Percentiles rank a stretch among this genome's conserved stretches.
Evolutionary conservation across 2,329 filamentous ascomycete genomes (phyloP).

Genomic region (Exophiala calicioides): DNA sequence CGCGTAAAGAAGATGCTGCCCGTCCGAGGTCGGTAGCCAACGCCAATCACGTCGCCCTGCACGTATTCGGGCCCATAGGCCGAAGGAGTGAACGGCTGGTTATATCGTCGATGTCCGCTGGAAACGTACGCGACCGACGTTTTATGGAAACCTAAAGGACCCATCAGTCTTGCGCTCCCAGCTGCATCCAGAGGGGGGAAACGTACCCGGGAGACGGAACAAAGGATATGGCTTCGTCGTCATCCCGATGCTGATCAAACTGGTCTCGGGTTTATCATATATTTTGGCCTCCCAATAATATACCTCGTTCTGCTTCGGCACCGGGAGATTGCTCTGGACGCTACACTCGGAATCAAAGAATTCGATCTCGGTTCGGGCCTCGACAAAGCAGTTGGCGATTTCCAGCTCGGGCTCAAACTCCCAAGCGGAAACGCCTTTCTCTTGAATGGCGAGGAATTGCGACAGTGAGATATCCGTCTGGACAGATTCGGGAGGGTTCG

Average conservation of each 20-base stretch:
- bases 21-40: conserved; percentile 90
- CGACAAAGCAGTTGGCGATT: conserved; percentile 98
- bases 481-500: conserved; percentile 90
- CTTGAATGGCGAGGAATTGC: conserved; percentile 96
- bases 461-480: conserved; percentile 97
- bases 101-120: conserved; percentile 80
- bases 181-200: background rate
- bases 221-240: conserved; percentile 96
- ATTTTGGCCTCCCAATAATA: conserved; percentile 99
- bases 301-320: conserved; percentile 98
- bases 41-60: conserved; percentile 93
- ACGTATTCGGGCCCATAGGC: conserved; percentile 81
- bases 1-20: conserved; percentile 97
- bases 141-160: conserved; percentile 91
- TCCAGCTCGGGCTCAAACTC: conserved; percentile 99
- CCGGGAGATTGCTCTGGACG: conserved; percentile 92
- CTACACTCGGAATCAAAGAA: conserved; percentile 98
- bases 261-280: conserved; percentile 92
- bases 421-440: conserved; percentile 99
- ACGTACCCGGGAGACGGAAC: conserved; percentile 86
- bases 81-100: conserved; percentile 83
- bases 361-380: conserved; percentile 93
- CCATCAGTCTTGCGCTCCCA: conserved; percentile 7
- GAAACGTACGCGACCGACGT: conserved; percentile 90
- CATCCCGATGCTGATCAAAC: conserved; percentile 86